A percentile compares a stretch with the other conserved stretches of the same genome.
Conservation (phyloP, 1,139 yeast genomes). For the Candida labiduridarum region DNA sequence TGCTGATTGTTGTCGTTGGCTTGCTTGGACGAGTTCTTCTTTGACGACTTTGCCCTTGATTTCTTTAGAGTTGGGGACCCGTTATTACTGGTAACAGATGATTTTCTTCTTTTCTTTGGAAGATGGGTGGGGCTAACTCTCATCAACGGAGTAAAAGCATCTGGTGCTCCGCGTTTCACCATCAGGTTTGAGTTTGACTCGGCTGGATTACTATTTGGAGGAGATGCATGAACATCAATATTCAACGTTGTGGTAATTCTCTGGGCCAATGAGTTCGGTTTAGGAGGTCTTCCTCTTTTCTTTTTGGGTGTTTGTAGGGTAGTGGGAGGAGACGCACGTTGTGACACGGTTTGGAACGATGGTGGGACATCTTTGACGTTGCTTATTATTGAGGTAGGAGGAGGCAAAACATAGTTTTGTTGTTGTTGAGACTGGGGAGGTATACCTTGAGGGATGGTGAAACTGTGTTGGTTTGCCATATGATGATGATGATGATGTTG, state of each 20-base stretch:
- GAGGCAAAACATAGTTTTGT: slow-evolving; percentile 4
- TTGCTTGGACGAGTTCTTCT: neutral
- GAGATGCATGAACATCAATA: slow-evolving; percentile 44
- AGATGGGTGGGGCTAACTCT: slow-evolving; percentile 37
- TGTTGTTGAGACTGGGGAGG: slow-evolving; percentile 6
- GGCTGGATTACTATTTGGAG: slow-evolving; percentile 33
- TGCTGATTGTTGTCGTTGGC: slow-evolving; percentile 2
- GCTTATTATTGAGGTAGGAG: slow-evolving; percentile 1
- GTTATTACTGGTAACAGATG: slow-evolving; percentile 7
- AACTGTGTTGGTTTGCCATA: neutral
- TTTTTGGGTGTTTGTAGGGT: slow-evolving; percentile 30
- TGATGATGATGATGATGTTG: neutral
- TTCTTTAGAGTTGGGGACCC: slow-evolving; percentile 16
- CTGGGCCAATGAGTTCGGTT: slow-evolving; percentile 42
- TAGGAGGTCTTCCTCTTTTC: slow-evolving; percentile 53
- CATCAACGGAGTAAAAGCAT: slow-evolving; percentile 50
- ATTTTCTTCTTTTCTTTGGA: slow-evolving; percentile 19
- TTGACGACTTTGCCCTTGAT: slow-evolving; percentile 14
- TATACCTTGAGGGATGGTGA: slow-evolving; percentile 4
- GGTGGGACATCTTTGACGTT: slow-evolving; percentile 4
- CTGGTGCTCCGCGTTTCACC: slow-evolving; percentile 48
- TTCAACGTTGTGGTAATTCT: slow-evolving; percentile 47
- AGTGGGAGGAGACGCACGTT: neutral
- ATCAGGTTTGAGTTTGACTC: slow-evolving; percentile 43
- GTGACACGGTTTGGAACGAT: neutral